Base-by-base conservation (phyloP, 805 yeast species). In the Zygotorulaspora florentina region DNA sequence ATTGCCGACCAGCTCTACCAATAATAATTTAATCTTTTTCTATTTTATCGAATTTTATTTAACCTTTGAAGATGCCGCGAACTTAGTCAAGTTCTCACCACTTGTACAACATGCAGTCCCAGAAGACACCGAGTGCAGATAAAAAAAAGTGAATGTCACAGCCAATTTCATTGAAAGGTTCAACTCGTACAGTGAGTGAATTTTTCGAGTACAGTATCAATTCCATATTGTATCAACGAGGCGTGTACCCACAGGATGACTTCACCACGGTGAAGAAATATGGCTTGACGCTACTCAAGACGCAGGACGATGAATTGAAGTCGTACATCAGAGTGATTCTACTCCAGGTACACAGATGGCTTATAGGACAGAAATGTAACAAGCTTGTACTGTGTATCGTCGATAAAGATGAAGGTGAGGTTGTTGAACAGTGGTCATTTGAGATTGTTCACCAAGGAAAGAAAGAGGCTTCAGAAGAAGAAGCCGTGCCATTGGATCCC, bases 341-440 rank as follows among this genome's bases (percentile, higher is more conserved):
- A 73, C 62, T 64, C 7, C 96, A 87, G 59, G 71, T 87, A 15
- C 81, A 79, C 47, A 68, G 72, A 52, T 88, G 96, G 96, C 74
- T 89, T 1, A 73, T 77, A 40, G 79, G 81, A 0, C 86, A 84
- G 9, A 76, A 78, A 47, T 79, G 91, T 28, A 75, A 81, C 18
- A 78, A 80, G 52, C 66, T 90, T 33, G 82, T 86, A 2, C 71
- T 91, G 29, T 90, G 81, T 8, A 80, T 89, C n/a, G 69, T 88
- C 1, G 75, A 83, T 25, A 83, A 82, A 53, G 80, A 79, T 34
- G 72, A 81, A 0, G 80, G 80, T 0, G 88, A 84, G 28, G 76
- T 74, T 2, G 81, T 83, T 2, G 98, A 90, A 62, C 69, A 87
- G 43, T 90, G 98, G 98, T 87, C 87, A 58, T 90, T 90, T 58